These are phyloP conservation scores for Pseudocercospora pini-densiflorae DNA, from an alignment of 2,329 filamentous ascomycete genomes.

Conservation along the genomic window DNA sequence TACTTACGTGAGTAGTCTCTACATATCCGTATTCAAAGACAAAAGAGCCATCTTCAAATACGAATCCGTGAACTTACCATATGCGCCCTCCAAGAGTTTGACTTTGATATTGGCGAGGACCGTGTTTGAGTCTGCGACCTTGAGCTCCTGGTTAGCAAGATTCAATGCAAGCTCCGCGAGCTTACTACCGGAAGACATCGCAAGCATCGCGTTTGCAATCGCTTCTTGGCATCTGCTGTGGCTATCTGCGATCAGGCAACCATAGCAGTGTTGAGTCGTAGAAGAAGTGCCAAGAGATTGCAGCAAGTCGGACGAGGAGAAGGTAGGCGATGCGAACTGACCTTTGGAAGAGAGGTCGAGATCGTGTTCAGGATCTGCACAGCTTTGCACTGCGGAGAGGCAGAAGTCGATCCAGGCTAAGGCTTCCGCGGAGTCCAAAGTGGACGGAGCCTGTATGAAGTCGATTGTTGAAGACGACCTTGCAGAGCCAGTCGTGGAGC, in stretches of 20 bases:
- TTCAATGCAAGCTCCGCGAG: slow-evolving; percentile 3
- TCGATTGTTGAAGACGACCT: neutral
- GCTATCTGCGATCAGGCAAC: neutral
- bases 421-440: neutral
- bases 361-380: neutral
- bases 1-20: no score
- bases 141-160: neutral
- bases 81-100: slow-evolving; percentile 6
- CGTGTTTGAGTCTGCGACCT: neutral
- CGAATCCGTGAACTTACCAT: slow-evolving; percentile 6
- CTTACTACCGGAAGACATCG: neutral
- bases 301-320: slow-evolving; percentile 1
- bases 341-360: slow-evolving; percentile 17
- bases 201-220: neutral
- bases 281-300: slow-evolving; percentile 5
- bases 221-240: neutral
- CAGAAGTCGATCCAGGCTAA: slow-evolving; percentile 14
- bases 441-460: slow-evolving; percentile 11
- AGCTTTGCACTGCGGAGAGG: slow-evolving; percentile 3
- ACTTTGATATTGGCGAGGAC: slow-evolving; percentile 10
- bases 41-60: slow-evolving; percentile 6
- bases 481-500: no score
- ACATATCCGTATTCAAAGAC: neutral
- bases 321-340: slow-evolving; percentile 14
- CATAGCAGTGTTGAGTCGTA: neutral